Evolutionary conservation across 1,284 basidiomycete species (phyloP).

Genomic region (Mycosarcoma maydis): DNA sequence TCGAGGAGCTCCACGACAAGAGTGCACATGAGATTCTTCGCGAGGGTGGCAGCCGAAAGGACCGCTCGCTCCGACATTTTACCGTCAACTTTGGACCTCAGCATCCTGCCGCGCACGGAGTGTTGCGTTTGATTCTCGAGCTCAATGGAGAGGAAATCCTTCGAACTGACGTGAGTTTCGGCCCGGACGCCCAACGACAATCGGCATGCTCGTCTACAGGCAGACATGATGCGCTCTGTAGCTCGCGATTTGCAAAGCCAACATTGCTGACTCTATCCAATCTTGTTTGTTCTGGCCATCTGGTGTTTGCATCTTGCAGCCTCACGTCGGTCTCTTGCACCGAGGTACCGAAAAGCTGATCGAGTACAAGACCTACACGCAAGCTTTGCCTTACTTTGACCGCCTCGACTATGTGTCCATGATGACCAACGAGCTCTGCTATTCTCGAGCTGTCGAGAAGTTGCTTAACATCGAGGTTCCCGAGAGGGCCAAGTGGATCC

Average conservation of each 20-base stretch:
- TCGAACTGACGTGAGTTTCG: slow-evolving; percentile 52
- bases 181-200: background rate
- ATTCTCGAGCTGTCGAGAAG: slow-evolving; percentile 97
- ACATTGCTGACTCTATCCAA: slow-evolving; percentile 59
- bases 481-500: slow-evolving; percentile 98
- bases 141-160: slow-evolving; percentile 84
- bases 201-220: background rate
- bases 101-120: slow-evolving; percentile 98
- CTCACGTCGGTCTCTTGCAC: slow-evolving; percentile 94
- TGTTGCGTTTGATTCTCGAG: slow-evolving; percentile 96
- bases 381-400: slow-evolving; percentile 99
- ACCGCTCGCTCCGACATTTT: slow-evolving; percentile 76
- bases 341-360: slow-evolving; percentile 98
- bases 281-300: background rate
- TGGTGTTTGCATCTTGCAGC: slow-evolving; percentile 66
- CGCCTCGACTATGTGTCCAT: slow-evolving; percentile 98
- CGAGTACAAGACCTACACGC: slow-evolving; percentile 98
- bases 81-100: slow-evolving; percentile 73
- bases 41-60: slow-evolving; percentile 77
- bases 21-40: slow-evolving; percentile 79
- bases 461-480: slow-evolving; percentile 97
- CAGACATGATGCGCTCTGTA: too few relatives aligned
- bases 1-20: slow-evolving; percentile 75
- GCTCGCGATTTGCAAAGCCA: background rate
- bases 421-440: slow-evolving; percentile 77